A percentile compares a stretch with the other conserved stretches of the same genome.
Evolutionary conservation across 352 stramenopile species (phyloP).

Genomic region (Globisporangium viniferum): DNA sequence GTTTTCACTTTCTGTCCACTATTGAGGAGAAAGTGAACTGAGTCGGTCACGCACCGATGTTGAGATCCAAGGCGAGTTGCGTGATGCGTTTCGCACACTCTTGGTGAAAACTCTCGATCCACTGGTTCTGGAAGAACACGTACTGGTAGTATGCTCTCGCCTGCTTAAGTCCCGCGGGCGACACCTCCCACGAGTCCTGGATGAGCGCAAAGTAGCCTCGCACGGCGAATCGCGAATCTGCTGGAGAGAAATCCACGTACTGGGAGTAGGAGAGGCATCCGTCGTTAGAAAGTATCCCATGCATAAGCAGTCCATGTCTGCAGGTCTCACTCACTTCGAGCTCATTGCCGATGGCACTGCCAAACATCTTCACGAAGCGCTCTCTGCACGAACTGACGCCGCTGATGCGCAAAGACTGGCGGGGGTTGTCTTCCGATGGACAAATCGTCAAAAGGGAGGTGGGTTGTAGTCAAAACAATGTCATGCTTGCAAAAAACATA

Average conservation of each 20-base stretch:
- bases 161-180: conserved; percentile 45
- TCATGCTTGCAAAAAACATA: conserved; percentile 3
- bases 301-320: background rate
- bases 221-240: conserved; percentile 29
- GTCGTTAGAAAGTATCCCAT: background rate
- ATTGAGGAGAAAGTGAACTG: background rate
- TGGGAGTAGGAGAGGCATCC: background rate
- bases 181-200: conserved; percentile 28
- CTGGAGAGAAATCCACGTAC: conserved; percentile 32
- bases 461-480: background rate
- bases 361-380: conserved; percentile 42
- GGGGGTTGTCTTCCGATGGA: conserved; percentile 8
- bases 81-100: conserved; percentile 49
- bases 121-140: conserved; percentile 59
- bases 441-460: background rate
- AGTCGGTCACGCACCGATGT: conserved; percentile 3
- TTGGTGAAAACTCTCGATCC: conserved; percentile 54
- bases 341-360: conserved; percentile 33
- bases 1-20: background rate
- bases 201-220: conserved; percentile 57
- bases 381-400: conserved; percentile 23
- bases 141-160: conserved; percentile 74
- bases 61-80: conserved; percentile 6
- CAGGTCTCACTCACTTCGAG: conserved; percentile 27
- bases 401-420: conserved; percentile 16